A percentile compares a stretch with the other conserved stretches of the same genome.
Evolutionary conservation across 805 yeast species (phyloP).

Genomic region (Candida schatavii): DNA sequence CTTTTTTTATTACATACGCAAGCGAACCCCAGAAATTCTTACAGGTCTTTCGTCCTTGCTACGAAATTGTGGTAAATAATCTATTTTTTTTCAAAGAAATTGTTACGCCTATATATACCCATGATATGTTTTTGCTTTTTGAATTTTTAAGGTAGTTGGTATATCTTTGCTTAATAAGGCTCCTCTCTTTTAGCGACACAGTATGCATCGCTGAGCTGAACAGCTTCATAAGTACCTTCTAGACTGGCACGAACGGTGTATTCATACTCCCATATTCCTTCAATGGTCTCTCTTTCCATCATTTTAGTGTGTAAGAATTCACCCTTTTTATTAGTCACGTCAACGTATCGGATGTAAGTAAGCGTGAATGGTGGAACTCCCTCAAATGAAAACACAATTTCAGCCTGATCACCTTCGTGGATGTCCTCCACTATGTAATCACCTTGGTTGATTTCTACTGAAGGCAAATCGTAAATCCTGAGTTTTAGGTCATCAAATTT

Average conservation of each 20-base stretch:
- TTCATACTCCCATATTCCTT: conserved; percentile 67
- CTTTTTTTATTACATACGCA: too few relatives aligned
- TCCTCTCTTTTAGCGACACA: conserved; percentile 43
- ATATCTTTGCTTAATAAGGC: not conserved
- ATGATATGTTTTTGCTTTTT: too few relatives aligned
- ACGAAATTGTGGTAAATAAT: too few relatives aligned
- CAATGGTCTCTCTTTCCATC: conserved; percentile 57
- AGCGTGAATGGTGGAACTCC: conserved; percentile 92
- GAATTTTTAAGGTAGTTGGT: too few relatives aligned
- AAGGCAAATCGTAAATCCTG: conserved; percentile 50
- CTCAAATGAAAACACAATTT: conserved; percentile 72
- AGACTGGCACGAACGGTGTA: conserved; percentile 72
- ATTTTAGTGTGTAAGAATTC: conserved; percentile 17
- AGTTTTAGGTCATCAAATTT: conserved; percentile 28
- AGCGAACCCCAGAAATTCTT: too few relatives aligned
- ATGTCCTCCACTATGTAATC: conserved; percentile 72
- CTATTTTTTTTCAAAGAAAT: too few relatives aligned
- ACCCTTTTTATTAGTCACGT: conserved; percentile 22
- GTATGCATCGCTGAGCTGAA: conserved; percentile 80
- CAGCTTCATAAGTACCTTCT: conserved; percentile 93
- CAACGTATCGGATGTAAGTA: conserved; percentile 75
- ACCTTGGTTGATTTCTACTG: conserved; percentile 85
- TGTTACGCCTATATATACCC: too few relatives aligned
- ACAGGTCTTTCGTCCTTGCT: too few relatives aligned
- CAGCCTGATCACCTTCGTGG: conserved; percentile 93